Evolutionary conservation across 2,329 filamentous ascomycete species (phyloP), one percentile per base, ranked within the genome.

Genomic region (Diaporthe citriasiana): DNA sequence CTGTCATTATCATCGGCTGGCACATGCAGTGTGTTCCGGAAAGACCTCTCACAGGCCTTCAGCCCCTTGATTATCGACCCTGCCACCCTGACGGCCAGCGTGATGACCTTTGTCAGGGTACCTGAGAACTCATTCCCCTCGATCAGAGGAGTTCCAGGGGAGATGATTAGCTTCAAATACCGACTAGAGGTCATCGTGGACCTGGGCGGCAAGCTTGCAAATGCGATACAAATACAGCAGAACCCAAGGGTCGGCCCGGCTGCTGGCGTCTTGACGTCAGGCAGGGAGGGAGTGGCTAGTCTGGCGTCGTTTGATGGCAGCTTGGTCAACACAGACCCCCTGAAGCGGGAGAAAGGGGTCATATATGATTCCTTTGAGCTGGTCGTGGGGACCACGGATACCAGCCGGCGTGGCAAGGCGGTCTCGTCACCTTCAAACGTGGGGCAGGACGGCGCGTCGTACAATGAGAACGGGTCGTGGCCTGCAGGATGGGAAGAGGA

Each of bases 101-200:
- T 98, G 55, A 97, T 93, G 22, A 93, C 95, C 5, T 93, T 93
- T 4, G 91, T 99, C 22, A 92, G 94, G 77, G 90, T 98, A 3
- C 97, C 97, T 0, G 95, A 97, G 76, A 94, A 98, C 79, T 92
- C 92, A 0, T 98, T 98, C 78, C 96, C 97, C 0, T 98, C 95
- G 2, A 98, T 98, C 76, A 92, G 91, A 38, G 93, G 92, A 71
- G 95, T 98, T 0, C 97, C 97, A 0, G 95, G 96, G 4, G 93
- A 94, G 45, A 97, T 98, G 92, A 97, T 99, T 77, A 95, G 93
- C 78, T 98, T 99, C 85, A 94, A 93, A 78, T 98, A 99, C 80
- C 94, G 95, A 77, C 89, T 98, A 27, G 97, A 99, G 82, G 94
- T 98, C 3, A 92, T 98, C 38, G 91, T 98, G 30, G 97, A 99